These are phyloP conservation scores for Candida qinlingensis DNA, from an alignment of 805 yeast species.

Conservation along the genomic window DNA sequence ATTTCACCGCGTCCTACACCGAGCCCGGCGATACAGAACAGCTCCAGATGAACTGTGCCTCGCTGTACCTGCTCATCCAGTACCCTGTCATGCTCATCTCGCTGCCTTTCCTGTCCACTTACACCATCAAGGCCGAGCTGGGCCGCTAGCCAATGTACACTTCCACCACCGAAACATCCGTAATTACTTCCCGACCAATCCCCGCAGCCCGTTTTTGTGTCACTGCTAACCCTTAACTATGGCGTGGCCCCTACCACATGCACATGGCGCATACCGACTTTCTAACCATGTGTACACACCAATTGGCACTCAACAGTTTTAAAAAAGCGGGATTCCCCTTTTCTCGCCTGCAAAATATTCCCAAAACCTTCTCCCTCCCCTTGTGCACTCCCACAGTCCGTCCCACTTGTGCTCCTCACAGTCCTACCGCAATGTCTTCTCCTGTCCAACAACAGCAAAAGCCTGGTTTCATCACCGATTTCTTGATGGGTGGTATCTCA, in stretches of 20 bases:
- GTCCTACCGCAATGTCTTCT: background rate
- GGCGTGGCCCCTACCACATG: background rate
- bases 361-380: too few relatives aligned
- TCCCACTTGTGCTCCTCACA: background rate
- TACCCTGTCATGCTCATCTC: slow-evolving; percentile 6
- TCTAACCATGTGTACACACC: background rate
- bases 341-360: too few relatives aligned
- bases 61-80: slow-evolving; percentile 5
- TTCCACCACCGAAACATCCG: too few relatives aligned
- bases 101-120: slow-evolving; percentile 8
- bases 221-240: background rate
- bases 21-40: slow-evolving; percentile 31
- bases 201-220: background rate
- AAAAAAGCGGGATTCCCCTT: too few relatives aligned
- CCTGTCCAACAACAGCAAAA: background rate
- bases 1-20: slow-evolving; percentile 78
- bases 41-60: slow-evolving; percentile 10
- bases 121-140: slow-evolving; percentile 6
- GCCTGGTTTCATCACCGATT: slow-evolving; percentile 46
- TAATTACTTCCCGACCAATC: background rate
- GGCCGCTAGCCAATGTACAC: background rate
- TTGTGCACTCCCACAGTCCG: background rate
- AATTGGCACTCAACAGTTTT: too few relatives aligned
- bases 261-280: background rate
- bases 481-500: slow-evolving; percentile 98